phyloP scores from a whole-genome alignment of 441 rosid species.

The Syzygium syzygioides region DNA sequence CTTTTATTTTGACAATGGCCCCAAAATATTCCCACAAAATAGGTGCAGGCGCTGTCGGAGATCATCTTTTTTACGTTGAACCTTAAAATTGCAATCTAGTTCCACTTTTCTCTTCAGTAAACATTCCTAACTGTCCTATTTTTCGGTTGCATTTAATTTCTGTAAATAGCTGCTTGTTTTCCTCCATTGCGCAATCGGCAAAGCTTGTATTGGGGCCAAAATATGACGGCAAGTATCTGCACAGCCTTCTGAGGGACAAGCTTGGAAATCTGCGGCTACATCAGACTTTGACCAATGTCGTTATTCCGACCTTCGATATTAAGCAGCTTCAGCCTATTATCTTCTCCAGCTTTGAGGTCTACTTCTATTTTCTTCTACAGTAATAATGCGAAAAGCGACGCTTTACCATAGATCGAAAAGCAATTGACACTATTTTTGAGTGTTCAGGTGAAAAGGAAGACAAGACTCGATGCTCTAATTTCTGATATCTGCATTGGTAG shows the following conservation, averaged over 20 bases:
- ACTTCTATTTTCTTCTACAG: neutral
- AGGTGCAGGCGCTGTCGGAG: conserved; percentile 14
- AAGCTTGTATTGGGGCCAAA: neutral
- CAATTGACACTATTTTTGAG: neutral
- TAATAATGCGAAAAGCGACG: neutral
- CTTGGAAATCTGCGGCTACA: neutral
- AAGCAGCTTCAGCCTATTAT: neutral
- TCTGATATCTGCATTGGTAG: neutral
- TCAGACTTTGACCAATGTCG: neutral
- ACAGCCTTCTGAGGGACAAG: neutral
- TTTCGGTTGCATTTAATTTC: neutral
- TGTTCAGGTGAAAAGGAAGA: neutral
- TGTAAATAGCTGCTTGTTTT: conserved; percentile 8
- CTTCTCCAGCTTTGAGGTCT: neutral
- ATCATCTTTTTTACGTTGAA: neutral
- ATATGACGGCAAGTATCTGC: conserved; percentile 1
- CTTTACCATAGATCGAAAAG: neutral
- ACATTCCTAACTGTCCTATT: neutral
- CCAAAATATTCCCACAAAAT: conserved; percentile 53
- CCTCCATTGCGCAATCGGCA: neutral
- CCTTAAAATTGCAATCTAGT: neutral
- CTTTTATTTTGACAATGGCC: conserved; percentile 46
- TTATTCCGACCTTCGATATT: neutral
- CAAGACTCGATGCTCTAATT: neutral
- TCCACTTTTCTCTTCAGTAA: neutral